Evolutionary conservation across 768 basidiomycete species (phyloP), one percentile per base, ranked within the genome.

Genomic region (Phanerochaete carnosa): DNA sequence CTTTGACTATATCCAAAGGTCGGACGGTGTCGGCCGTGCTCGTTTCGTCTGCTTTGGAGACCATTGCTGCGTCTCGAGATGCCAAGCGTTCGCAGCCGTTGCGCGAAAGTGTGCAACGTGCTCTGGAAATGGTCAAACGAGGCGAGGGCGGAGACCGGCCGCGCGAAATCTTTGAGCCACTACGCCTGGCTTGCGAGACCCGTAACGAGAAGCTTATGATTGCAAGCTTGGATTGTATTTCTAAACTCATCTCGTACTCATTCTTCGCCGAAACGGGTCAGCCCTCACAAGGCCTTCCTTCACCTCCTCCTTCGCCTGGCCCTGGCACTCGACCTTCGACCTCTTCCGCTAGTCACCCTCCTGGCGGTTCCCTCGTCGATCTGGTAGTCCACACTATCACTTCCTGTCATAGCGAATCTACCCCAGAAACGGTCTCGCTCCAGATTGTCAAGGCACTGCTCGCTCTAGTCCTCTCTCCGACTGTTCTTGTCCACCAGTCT

Each of bases 401-500:
- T 2, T 81, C 93, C 8, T 94, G 92, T 59, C 94, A 97, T 68
- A 86, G 87, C 23, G 95, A 97, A 74, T 81, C 83, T 19, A 92
- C 94, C 0, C 88, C 94, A 1, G 94, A 96, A 66, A 74, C 94
- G 5, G 94, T 98, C 39, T 95, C 95, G 7, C 80, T 99, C 4
- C 97, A 98, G 70, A 94, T 99, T 60, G 94, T 99, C 63, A 98
- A 98, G 72, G 95, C 94, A 2, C 80, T 99, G 19, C 84, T 99
- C 39, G 82, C 94, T 0, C 77, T 98, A 51, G 88, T 98, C 30
- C 79, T 99, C 50, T 98, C 95, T 1, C 81, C 90, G 4, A 90
- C 87, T 6, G 83, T 90, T 43, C 80, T 94, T 28, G 93, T 98
- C 3, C 97, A 99, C 73, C 97, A 98, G 71, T 97, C 95, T 4